phyloP scores from a whole-genome alignment of 495 filamentous ascomycete species.

The Neurospora sp. region DNA sequence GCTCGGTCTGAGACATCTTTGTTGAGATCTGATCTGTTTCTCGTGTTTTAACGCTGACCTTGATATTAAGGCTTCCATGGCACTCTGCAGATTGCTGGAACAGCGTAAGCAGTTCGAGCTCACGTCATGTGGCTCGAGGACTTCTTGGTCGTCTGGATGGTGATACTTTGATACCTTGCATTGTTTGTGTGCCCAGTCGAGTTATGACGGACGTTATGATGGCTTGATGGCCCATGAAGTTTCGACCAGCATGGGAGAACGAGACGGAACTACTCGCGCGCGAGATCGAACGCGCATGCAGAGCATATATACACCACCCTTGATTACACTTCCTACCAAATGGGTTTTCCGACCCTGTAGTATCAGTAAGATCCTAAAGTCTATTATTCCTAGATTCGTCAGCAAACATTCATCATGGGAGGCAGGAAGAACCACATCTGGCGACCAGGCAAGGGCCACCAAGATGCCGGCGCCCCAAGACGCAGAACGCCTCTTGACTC shows the following conservation, averaged over 20 bases:
- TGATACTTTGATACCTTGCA: neutral
- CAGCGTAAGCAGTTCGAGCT: neutral
- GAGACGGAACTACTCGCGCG: neutral
- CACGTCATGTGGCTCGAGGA: neutral
- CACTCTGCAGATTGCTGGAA: neutral
- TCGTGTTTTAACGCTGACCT: too few species aligned
- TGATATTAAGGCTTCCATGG: neutral
- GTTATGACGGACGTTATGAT: neutral
- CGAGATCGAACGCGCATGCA: neutral
- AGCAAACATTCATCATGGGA: neutral
- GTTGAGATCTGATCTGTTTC: neutral
- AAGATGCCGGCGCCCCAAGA: neutral
- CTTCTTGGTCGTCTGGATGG: neutral
- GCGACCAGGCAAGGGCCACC: neutral
- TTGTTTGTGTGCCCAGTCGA: neutral
- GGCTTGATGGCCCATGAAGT: neutral
- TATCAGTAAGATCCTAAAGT: neutral
- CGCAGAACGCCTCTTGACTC: neutral
- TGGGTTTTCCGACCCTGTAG: neutral
- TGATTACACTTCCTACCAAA: neutral
- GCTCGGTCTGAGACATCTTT: neutral
- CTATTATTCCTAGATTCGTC: too few species aligned
- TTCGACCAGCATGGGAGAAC: neutral
- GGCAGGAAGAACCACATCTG: neutral
- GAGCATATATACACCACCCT: neutral